A percentile compares a stretch with the other conserved stretches of the same genome.
These are phyloP conservation scores for Colletotrichum sidae DNA, from an alignment of 2,329 filamentous ascomycete genomes.

Conservation along the genomic window DNA sequence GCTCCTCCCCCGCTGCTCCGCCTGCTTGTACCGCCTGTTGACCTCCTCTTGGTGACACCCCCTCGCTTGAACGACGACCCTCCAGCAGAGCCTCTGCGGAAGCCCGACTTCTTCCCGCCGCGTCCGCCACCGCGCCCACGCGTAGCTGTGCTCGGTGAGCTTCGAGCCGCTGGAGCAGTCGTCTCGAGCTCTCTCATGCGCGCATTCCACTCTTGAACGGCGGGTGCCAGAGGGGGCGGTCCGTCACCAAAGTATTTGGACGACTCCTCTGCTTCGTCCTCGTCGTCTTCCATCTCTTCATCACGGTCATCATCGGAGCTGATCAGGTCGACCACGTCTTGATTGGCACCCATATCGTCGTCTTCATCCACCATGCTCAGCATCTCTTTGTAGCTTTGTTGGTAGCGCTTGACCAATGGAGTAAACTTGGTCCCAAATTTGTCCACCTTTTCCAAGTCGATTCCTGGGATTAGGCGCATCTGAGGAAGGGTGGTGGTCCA, in stretches of 20 bases:
- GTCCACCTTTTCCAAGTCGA: slow-evolving; percentile 71
- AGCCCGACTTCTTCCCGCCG: slow-evolving; percentile 41
- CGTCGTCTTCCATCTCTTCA: slow-evolving; percentile 49
- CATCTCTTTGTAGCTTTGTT: slow-evolving; percentile 61
- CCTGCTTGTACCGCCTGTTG: slow-evolving; percentile 30
- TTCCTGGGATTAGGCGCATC: slow-evolving; percentile 73
- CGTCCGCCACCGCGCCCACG: slow-evolving; percentile 39
- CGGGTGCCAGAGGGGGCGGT: slow-evolving; percentile 32
- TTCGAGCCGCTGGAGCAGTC: slow-evolving; percentile 41
- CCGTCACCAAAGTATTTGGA: slow-evolving; percentile 61
- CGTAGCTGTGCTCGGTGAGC: slow-evolving; percentile 18
- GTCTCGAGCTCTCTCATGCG: slow-evolving; percentile 43
- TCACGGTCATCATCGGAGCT: slow-evolving; percentile 55
- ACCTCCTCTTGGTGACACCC: slow-evolving; percentile 38
- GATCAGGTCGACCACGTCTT: slow-evolving; percentile 67
- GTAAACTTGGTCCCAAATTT: slow-evolving; percentile 72
- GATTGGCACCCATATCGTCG: slow-evolving; percentile 35
- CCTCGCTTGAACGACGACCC: slow-evolving; percentile 25
- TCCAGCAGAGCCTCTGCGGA: slow-evolving; percentile 29
- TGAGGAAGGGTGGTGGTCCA: slow-evolving; percentile 72
- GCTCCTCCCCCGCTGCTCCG: slow-evolving; percentile 21
- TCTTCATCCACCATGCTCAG: slow-evolving; percentile 49
- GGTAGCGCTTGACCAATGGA: slow-evolving; percentile 64
- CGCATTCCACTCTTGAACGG: slow-evolving; percentile 43
- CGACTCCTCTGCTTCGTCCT: slow-evolving; percentile 52